phyloP scores from a whole-genome alignment of 2,329 filamentous ascomycete genomes.

The Pseudocercospora eumusae region DNA sequence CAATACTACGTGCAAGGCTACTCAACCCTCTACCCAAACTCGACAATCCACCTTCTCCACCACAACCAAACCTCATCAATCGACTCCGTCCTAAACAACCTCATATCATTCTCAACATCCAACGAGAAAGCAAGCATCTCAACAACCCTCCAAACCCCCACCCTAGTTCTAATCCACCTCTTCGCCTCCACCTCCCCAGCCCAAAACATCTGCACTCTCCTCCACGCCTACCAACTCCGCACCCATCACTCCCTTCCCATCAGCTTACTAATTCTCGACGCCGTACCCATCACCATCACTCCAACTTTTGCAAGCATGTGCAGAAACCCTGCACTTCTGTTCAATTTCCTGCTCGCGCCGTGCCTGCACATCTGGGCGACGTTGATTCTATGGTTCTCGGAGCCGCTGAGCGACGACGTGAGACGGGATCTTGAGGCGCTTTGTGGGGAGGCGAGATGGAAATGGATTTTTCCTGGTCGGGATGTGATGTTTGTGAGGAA shows the following conservation, averaged over 20 bases:
- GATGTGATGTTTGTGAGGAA: conserved; percentile 37
- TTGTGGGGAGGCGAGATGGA: conserved; percentile 23
- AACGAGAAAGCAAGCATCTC: conserved; percentile 25
- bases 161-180: conserved; percentile 34
- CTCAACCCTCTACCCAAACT: conserved; percentile 31
- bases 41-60: conserved; percentile 31
- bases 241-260: conserved; percentile 26
- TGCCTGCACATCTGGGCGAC: conserved; percentile 22
- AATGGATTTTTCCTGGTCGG: conserved; percentile 34
- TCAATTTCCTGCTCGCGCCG: conserved; percentile 23
- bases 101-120: conserved; percentile 26
- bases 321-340: conserved; percentile 15
- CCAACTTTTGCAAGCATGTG: conserved; percentile 15
- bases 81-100: background rate
- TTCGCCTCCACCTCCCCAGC: conserved; percentile 34
- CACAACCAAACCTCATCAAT: conserved; percentile 16
- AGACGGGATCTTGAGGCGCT: conserved; percentile 31
- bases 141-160: no score
- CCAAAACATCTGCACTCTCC: conserved; percentile 28
- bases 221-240: conserved; percentile 33
- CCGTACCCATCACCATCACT: conserved; percentile 26
- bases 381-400: conserved; percentile 27
- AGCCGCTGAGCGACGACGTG: conserved; percentile 22
- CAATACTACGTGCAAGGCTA: conserved; percentile 34
- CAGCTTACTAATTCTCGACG: conserved; percentile 32